Conservation (phyloP, 2,329 filamentous ascomycete genomes). For the Diaporthe citrichinensis region DNA sequence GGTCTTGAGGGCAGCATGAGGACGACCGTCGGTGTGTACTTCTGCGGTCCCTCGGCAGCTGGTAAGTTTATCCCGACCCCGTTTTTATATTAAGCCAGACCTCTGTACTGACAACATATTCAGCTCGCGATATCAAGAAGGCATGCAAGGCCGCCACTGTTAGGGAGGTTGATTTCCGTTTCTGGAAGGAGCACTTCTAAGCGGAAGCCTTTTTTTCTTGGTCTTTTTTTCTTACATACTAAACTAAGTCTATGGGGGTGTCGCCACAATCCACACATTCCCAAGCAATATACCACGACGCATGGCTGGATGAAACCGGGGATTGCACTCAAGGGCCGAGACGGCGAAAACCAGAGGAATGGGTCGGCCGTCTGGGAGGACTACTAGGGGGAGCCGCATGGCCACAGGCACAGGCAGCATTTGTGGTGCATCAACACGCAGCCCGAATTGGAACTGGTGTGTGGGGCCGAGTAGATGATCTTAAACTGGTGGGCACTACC, state of each 20-base stretch:
- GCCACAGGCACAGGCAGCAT: conserved; percentile 14
- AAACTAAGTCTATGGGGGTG: background rate
- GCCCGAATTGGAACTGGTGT: background rate
- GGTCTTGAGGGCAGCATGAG: conserved; percentile 82
- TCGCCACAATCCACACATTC: background rate
- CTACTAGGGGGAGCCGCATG: background rate
- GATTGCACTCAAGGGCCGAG: background rate
- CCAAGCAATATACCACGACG: conserved; percentile 25
- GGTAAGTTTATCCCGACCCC: conserved; percentile 57
- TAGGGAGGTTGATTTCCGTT: conserved; percentile 90
- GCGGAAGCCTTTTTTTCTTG: conserved; percentile 8
- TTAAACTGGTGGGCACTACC: conserved; percentile 16
- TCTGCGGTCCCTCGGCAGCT: conserved; percentile 87
- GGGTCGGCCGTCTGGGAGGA: background rate
- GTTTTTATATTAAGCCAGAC: background rate
- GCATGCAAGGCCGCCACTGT: conserved; percentile 81
- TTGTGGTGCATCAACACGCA: background rate
- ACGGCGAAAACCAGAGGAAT: background rate
- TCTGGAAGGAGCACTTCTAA: conserved; percentile 97
- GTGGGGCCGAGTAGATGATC: conserved; percentile 2
- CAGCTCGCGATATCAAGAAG: conserved; percentile 86
- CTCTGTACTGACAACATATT: conserved; percentile 55
- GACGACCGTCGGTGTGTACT: conserved; percentile 96
- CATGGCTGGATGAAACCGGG: conserved; percentile 14
- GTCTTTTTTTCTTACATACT: background rate